Evolutionary conservation across 257 asterid species (phyloP).

Genomic region (Ligustrum vulgare): DNA sequence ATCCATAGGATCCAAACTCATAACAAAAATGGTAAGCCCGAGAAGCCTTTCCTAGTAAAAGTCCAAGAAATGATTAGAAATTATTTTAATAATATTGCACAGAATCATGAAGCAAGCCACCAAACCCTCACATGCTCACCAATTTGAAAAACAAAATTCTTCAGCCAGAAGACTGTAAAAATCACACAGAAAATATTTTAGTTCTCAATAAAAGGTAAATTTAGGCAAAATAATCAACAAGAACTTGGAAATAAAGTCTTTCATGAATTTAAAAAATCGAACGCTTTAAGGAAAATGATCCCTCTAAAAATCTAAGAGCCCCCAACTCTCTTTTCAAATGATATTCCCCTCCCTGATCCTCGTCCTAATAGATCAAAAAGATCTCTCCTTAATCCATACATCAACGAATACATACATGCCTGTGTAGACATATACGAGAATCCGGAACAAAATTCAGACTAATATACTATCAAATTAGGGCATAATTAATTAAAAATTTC

Average conservation of each 20-base stretch:
- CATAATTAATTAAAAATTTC: neutral
- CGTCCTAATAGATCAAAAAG: conserved; percentile 19
- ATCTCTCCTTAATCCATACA: conserved; percentile 20
- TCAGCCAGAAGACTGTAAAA: neutral
- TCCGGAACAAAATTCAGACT: neutral
- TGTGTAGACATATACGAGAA: neutral
- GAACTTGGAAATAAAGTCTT: neutral
- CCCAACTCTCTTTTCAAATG: conserved; percentile 9
- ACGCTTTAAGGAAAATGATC: neutral
- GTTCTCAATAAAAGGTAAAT: neutral
- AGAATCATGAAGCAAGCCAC: neutral
- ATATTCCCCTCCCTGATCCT: conserved; percentile 8
- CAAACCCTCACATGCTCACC: neutral
- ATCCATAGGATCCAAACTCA: neutral
- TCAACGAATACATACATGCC: conserved; percentile 11
- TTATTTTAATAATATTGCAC: neutral
- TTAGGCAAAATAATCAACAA: neutral
- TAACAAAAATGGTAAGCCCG: neutral
- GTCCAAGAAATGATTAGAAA: neutral
- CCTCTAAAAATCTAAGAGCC: conserved; percentile 18
- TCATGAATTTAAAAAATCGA: neutral
- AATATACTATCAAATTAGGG: conserved; percentile 15
- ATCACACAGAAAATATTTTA: neutral
- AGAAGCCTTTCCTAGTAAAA: neutral
- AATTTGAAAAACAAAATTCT: neutral